Conservation (phyloP, 305 asterid genomes). For the Salvia sclarea region DNA sequence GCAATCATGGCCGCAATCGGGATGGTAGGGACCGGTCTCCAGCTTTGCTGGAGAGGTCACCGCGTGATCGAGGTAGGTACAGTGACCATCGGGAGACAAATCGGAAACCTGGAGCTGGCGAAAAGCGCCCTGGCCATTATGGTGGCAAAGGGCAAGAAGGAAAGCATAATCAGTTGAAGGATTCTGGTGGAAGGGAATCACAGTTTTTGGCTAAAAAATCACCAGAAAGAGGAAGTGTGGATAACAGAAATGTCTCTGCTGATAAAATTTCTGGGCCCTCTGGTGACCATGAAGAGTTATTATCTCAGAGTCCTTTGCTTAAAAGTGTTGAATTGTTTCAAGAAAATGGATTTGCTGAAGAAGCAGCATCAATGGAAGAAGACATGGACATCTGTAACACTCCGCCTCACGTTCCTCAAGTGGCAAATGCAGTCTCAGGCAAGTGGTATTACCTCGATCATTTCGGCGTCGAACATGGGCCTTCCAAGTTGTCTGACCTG, state of each 20-base stretch:
- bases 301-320: slow-evolving; percentile 43
- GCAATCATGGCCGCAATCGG: slow-evolving; percentile 54
- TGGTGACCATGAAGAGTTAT: slow-evolving; percentile 40
- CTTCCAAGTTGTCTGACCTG: slow-evolving; percentile 76
- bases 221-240: slow-evolving; percentile 48
- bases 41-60: slow-evolving; percentile 59
- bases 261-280: slow-evolving; percentile 41
- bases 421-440: slow-evolving; percentile 59
- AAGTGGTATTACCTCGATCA: slow-evolving; percentile 93
- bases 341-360: slow-evolving; percentile 69
- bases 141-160: slow-evolving; percentile 67
- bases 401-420: slow-evolving; percentile 81
- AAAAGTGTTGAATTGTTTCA: slow-evolving; percentile 47
- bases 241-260: slow-evolving; percentile 40
- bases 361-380: slow-evolving; percentile 91
- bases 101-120: slow-evolving; percentile 55
- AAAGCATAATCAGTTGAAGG: slow-evolving; percentile 54
- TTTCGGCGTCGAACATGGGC: slow-evolving; percentile 81
- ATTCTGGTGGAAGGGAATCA: slow-evolving; percentile 50
- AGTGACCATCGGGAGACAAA: slow-evolving; percentile 47
- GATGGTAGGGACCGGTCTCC: slow-evolving; percentile 69
- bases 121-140: slow-evolving; percentile 52
- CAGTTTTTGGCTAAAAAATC: slow-evolving; percentile 49
- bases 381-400: slow-evolving; percentile 99
- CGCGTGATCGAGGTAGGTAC: slow-evolving; percentile 58